Percentiles rank a stretch among this genome's conserved stretches.
phyloP scores from a whole-genome alignment of 2,329 filamentous ascomycete genomes.

The Lasiodiplodia citricola region DNA sequence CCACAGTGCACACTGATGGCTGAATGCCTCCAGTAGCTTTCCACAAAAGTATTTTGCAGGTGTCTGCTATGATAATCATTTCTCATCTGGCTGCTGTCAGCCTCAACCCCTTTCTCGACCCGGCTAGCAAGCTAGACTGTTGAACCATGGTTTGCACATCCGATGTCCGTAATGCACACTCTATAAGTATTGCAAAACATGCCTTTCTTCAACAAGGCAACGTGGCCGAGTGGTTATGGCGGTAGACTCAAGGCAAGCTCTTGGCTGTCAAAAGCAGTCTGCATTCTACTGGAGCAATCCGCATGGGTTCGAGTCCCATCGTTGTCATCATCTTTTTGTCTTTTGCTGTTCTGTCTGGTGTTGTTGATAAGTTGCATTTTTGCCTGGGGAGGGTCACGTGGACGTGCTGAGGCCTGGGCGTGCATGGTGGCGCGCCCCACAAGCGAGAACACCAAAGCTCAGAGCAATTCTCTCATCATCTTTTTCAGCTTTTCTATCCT shows the following conservation, averaged over 20 bases:
- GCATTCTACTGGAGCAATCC: slow-evolving; percentile 27
- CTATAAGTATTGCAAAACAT: no score
- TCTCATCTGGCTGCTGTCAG: no score
- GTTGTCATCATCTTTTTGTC: slow-evolving; percentile 24
- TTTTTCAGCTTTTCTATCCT: no score
- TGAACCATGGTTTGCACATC: no score
- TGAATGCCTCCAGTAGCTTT: background rate
- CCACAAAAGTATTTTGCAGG: no score
- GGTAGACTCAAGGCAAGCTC: slow-evolving; percentile 26
- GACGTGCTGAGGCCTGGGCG: background rate
- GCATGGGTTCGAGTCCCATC: slow-evolving; percentile 27
- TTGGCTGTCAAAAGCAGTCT: slow-evolving; percentile 21
- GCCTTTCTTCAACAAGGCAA: slow-evolving; percentile 2
- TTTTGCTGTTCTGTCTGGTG: background rate
- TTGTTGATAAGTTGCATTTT: background rate
- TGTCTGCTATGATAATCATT: no score
- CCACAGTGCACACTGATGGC: background rate
- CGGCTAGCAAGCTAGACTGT: no score
- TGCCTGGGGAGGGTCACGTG: background rate
- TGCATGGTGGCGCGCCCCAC: no score
- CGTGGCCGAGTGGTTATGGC: slow-evolving; percentile 29
- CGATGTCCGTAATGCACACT: no score
- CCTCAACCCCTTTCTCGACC: no score
- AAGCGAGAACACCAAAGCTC: no score
- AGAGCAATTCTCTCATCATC: no score